Evolutionary conservation across 768 basidiomycete species (phyloP).

Genomic region (Tricholomella constricta): DNA sequence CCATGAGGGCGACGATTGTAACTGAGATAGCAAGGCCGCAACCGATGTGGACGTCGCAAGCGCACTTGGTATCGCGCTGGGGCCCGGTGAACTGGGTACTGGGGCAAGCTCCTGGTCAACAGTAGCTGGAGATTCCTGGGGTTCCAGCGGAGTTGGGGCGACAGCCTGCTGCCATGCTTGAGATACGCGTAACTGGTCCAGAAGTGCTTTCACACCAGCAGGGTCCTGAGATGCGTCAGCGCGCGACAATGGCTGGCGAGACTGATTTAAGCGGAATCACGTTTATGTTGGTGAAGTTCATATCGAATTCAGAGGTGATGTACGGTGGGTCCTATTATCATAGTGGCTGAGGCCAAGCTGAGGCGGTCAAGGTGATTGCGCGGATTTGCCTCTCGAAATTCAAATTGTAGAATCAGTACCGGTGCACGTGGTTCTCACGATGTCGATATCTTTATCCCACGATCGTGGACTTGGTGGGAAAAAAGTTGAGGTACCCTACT

Average conservation of each 20-base stretch:
- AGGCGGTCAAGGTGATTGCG: neutral
- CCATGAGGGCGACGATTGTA: conserved; percentile 39
- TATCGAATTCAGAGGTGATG: conserved; percentile 15
- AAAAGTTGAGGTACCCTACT: no score
- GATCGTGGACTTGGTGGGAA: no score
- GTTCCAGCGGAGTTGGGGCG: neutral
- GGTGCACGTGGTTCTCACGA: no score
- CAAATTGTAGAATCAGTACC: no score
- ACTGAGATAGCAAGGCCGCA: conserved; percentile 63
- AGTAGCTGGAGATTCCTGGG: conserved; percentile 5
- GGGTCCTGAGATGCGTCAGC: conserved; percentile 52
- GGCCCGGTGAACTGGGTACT: neutral
- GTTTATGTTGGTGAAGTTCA: conserved; percentile 61
- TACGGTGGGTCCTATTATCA: conserved; percentile 2
- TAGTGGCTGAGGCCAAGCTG: neutral
- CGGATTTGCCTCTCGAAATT: no score
- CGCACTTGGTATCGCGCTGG: neutral
- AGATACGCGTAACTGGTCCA: conserved; percentile 69
- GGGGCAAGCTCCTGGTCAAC: conserved; percentile 4
- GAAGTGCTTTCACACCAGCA: conserved; percentile 63
- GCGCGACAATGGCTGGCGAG: neutral
- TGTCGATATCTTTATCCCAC: no score
- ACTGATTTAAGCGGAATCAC: conserved; percentile 34
- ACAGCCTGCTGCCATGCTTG: conserved; percentile 64
- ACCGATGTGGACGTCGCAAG: conserved; percentile 40